Percentiles rank a stretch among this genome's conserved stretches.
These are phyloP conservation scores for Aeschynomene evenia DNA, from an alignment of 306 rosid genomes.

Conservation along the genomic window DNA sequence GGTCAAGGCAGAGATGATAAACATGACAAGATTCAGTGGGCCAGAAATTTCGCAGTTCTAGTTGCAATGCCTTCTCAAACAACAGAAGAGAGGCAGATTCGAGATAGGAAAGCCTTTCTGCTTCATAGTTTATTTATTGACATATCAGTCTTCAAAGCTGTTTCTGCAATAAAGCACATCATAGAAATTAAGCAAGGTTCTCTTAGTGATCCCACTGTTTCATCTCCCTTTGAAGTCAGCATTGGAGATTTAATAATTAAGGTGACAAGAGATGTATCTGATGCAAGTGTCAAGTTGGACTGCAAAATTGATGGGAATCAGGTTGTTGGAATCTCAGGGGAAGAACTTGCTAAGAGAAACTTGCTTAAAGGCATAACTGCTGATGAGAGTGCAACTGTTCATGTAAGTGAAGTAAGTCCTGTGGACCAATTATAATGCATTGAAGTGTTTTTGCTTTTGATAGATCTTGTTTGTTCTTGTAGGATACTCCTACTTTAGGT, in stretches of 20 bases:
- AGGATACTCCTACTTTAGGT: constrained; percentile 90
- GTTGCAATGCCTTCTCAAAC: constrained; percentile 92
- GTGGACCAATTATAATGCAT: constrained; percentile 5
- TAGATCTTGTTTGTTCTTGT: constrained; percentile 34
- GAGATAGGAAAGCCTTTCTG: constrained; percentile 91
- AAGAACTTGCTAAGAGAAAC: constrained; percentile 80
- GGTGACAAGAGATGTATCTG: constrained; percentile 76
- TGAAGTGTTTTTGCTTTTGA: constrained; percentile 3
- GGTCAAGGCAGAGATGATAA: constrained; percentile 83
- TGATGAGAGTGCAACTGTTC: constrained; percentile 98
- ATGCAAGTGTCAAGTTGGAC: constrained; percentile 78
- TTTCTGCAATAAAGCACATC: constrained; percentile 60
- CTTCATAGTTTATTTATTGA: constrained; percentile 95
- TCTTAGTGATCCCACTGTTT: constrained; percentile 33
- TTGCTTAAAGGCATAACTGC: constrained; percentile 97
- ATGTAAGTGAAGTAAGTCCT: constrained; percentile 54
- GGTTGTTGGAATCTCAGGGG: constrained; percentile 69
- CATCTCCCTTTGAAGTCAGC: constrained; percentile 57
- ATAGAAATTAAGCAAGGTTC: constrained; percentile 42
- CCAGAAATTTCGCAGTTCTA: constrained; percentile 77
- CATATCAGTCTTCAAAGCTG: constrained; percentile 78
- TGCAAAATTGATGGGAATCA: constrained; percentile 82
- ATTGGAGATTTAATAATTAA: constrained; percentile 70
- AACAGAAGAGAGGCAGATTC: constrained; percentile 86
- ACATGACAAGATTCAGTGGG: constrained; percentile 80